Evolutionary conservation across 768 basidiomycete species (phyloP).

Genomic region (Amanita rimosa): DNA sequence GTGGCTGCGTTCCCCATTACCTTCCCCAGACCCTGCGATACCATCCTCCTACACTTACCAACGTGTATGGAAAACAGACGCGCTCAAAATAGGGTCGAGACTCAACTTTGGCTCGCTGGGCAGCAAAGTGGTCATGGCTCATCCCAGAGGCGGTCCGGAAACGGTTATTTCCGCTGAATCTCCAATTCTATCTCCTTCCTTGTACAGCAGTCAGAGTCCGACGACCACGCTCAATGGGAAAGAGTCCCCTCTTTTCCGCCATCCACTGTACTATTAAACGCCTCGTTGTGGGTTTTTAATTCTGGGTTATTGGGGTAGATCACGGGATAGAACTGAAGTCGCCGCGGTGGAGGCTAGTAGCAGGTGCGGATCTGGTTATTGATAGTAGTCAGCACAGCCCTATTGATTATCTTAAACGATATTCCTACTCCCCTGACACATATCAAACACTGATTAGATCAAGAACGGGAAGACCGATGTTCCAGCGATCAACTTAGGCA

Average conservation of each 20-base stretch:
- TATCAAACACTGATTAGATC: too few species aligned
- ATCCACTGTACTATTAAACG: not conserved
- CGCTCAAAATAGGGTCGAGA: slow-evolving; percentile 46
- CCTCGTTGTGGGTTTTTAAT: not conserved
- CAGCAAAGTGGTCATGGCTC: slow-evolving; percentile 38
- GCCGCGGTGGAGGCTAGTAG: not conserved
- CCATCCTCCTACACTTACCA: slow-evolving; percentile 44
- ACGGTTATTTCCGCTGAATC: slow-evolving; percentile 15
- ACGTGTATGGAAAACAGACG: slow-evolving; percentile 54
- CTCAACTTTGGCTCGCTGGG: slow-evolving; percentile 45
- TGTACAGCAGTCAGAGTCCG: not conserved
- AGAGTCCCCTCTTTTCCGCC: not conserved
- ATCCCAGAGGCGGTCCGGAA: slow-evolving; percentile 26
- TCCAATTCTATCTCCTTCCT: not conserved
- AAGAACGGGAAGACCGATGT: too few species aligned
- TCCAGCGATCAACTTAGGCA: too few species aligned
- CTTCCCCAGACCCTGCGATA: slow-evolving; percentile 17
- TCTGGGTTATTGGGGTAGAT: not conserved
- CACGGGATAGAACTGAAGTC: not conserved
- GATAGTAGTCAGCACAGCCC: not conserved
- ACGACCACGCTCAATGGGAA: not conserved
- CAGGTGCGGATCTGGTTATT: too few species aligned
- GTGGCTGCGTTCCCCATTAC: slow-evolving; percentile 44
- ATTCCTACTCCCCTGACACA: too few species aligned
- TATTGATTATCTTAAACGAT: not conserved